These are phyloP conservation scores for Leccinum olivaceopallidum DNA, from an alignment of 768 basidiomycete genomes.

Conservation along the genomic window DNA sequence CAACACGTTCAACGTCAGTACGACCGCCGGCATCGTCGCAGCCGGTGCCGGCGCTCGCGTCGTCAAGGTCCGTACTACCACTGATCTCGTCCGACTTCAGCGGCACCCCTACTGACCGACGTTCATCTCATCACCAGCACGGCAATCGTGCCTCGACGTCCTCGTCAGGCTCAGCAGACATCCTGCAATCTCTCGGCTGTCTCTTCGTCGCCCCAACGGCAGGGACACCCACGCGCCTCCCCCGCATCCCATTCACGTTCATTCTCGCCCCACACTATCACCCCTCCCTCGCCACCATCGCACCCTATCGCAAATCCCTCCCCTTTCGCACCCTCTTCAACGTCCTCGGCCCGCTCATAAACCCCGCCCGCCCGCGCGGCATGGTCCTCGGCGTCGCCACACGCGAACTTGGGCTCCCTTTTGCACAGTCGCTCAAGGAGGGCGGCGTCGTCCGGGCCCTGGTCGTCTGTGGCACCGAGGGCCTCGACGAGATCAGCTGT, in stretches of 20 bases:
- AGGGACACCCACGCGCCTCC: slow-evolving; percentile 43
- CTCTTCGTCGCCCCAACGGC: slow-evolving; percentile 64
- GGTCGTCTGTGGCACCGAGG: slow-evolving; percentile 92
- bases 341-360: slow-evolving; percentile 89
- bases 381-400: slow-evolving; percentile 94
- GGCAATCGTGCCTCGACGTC: slow-evolving; percentile 91
- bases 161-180: slow-evolving; percentile 90
- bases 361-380: slow-evolving; percentile 81
- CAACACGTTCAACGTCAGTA: slow-evolving; percentile 96
- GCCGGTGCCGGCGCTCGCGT: slow-evolving; percentile 94
- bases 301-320: slow-evolving; percentile 80
- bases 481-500: slow-evolving; percentile 93
- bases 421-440: slow-evolving; percentile 71
- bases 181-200: slow-evolving; percentile 83
- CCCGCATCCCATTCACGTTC: slow-evolving; percentile 82
- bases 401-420: slow-evolving; percentile 75
- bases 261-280: slow-evolving; percentile 95
- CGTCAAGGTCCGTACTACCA: slow-evolving; percentile 62
- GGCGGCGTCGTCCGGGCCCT: slow-evolving; percentile 80
- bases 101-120: background rate
- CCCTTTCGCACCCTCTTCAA: slow-evolving; percentile 98
- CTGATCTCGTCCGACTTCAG: background rate
- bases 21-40: slow-evolving; percentile 90
- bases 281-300: slow-evolving; percentile 77
- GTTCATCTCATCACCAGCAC: slow-evolving; percentile 53